A percentile compares a stretch with the other conserved stretches of the same genome.
Evolutionary conservation across 2,329 filamentous ascomycete genomes (phyloP).

Genomic region (Clonostachys solani): DNA sequence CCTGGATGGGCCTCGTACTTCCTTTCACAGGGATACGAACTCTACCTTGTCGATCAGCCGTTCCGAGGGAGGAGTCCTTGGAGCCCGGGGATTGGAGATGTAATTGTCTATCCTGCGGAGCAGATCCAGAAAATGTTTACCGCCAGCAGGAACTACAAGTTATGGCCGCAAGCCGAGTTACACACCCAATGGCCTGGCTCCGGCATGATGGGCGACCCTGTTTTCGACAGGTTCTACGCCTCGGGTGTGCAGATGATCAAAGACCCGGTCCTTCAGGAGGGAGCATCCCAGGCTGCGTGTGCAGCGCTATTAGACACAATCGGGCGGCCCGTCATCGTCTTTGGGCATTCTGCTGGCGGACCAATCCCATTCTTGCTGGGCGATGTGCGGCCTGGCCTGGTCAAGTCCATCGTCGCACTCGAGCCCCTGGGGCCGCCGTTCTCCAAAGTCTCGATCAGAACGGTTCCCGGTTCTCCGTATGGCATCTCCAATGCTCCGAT

Average conservation of each 20-base stretch:
- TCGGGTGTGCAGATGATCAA: conserved; percentile 29
- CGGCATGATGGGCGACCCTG: conserved; percentile 28
- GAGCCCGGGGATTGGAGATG: conserved; percentile 20
- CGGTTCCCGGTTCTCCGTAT: conserved; percentile 25
- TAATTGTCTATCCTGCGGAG: conserved; percentile 22
- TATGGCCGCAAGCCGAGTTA: conserved; percentile 30
- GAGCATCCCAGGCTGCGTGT: conserved; percentile 28
- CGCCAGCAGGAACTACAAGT: conserved; percentile 19
- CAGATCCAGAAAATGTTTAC: conserved; percentile 30
- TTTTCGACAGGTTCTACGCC: conserved; percentile 35
- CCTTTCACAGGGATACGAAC: conserved; percentile 33
- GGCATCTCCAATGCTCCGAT: conserved; percentile 45
- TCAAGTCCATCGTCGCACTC: conserved; percentile 33
- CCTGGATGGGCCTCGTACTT: conserved; percentile 44
- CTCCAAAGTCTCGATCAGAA: conserved; percentile 30
- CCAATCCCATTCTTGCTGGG: conserved; percentile 32
- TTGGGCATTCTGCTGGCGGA: conserved; percentile 43
- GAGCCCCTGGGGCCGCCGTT: conserved; percentile 45
- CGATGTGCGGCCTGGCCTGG: conserved; percentile 32
- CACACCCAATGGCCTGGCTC: conserved; percentile 39
- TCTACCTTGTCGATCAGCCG: conserved; percentile 27
- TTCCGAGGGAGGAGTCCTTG: conserved; percentile 38
- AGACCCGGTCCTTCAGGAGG: conserved; percentile 26
- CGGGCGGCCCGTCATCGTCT: conserved; percentile 28
- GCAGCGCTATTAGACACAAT: conserved; percentile 36